Evolutionary conservation across 768 basidiomycete species (phyloP).

Genomic region (Rhodotorula paludigena): DNA sequence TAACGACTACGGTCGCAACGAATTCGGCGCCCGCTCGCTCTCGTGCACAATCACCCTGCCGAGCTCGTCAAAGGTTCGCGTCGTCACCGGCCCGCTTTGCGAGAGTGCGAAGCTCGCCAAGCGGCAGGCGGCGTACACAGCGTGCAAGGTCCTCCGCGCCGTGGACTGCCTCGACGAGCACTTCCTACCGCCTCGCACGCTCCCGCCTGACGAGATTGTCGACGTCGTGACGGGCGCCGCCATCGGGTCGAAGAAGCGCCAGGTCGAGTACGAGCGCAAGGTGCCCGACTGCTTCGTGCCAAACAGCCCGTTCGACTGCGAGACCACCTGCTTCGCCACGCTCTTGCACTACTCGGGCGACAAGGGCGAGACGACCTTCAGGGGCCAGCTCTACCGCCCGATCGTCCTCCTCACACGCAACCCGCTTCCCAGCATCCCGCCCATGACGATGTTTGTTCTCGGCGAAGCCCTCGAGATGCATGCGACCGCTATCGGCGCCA

Average conservation of each 20-base stretch:
- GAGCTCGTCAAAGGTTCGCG: background rate
- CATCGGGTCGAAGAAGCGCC: slow-evolving; percentile 7
- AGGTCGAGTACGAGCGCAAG: slow-evolving; percentile 17
- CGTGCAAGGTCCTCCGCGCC: slow-evolving; percentile 11
- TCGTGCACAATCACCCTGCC: slow-evolving; percentile 5
- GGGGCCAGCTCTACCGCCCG: slow-evolving; percentile 7
- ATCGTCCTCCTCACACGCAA: slow-evolving; percentile 13
- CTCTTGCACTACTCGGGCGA: slow-evolving; percentile 4
- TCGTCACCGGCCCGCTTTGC: background rate
- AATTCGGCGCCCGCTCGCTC: background rate
- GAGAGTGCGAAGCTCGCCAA: slow-evolving; percentile 2
- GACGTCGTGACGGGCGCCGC: slow-evolving; percentile 1
- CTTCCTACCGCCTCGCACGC: slow-evolving; percentile 3
- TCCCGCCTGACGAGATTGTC: background rate
- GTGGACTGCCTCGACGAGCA: slow-evolving; percentile 11
- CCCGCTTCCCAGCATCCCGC: background rate
- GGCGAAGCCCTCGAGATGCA: background rate
- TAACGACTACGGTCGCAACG: background rate
- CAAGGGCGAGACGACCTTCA: background rate
- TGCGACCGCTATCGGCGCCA: slow-evolving; percentile 38
- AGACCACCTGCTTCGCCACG: slow-evolving; percentile 2
- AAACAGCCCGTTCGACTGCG: background rate
- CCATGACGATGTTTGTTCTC: slow-evolving; percentile 6
- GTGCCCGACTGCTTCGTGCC: background rate
- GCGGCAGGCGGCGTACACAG: background rate